Evolutionary conservation across 2,329 filamentous ascomycete species (phyloP).

Genomic region (Colletotrichum musae): DNA sequence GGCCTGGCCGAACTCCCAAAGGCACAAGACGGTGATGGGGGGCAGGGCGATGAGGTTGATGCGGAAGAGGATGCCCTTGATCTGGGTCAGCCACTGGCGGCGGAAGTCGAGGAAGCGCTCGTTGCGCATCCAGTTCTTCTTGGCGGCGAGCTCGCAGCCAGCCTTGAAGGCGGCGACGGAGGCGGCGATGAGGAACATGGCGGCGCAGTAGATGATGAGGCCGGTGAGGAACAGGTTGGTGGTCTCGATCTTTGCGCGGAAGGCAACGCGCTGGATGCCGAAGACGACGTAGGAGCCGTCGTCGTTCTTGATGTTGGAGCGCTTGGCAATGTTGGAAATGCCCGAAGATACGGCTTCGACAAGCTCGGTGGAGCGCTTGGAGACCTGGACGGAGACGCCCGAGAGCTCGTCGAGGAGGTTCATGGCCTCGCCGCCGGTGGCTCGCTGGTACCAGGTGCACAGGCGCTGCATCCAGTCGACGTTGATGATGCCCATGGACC

Average conservation of each 20-base stretch:
- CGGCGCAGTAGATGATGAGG: constrained; percentile 79
- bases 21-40: constrained; percentile 88
- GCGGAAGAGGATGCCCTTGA: constrained; percentile 95
- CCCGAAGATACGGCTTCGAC: constrained; percentile 62
- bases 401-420: constrained; percentile 82
- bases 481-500: constrained; percentile 96
- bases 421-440: constrained; percentile 89
- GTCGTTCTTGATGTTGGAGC: constrained; percentile 66
- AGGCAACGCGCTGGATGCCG: constrained; percentile 92
- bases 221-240: constrained; percentile 97
- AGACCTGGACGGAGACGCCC: constrained; percentile 84
- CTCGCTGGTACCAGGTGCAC: constrained; percentile 95
- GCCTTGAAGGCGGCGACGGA: constrained; percentile 85
- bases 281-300: constrained; percentile 75
- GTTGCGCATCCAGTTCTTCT: constrained; percentile 81
- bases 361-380: constrained; percentile 70
- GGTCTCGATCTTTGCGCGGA: constrained; percentile 85
- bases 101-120: constrained; percentile 95
- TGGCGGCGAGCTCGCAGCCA: constrained; percentile 81
- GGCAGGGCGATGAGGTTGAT: constrained; percentile 92
- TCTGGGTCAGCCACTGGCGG: constrained; percentile 91
- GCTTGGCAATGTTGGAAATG: constrained; percentile 62
- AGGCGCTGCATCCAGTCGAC: constrained; percentile 88
- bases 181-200: constrained; percentile 81
- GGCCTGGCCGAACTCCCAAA: constrained; percentile 91